Evolutionary conservation across 805 yeast genomes (phyloP).

Genomic region (Candida arabinofermentans): DNA sequence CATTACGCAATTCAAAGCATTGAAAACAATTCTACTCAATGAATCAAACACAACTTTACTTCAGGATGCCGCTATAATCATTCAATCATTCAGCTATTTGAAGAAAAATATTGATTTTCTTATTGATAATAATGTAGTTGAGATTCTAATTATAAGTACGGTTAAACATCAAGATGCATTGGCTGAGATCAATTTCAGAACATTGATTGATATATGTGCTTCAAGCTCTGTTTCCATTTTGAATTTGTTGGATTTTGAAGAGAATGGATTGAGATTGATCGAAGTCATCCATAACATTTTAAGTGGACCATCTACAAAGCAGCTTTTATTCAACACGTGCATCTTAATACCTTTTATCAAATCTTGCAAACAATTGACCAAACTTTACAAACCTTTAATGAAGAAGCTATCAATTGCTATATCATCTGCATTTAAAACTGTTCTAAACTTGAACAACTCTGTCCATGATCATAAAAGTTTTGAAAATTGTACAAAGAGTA

Average conservation of each 20-base stretch:
- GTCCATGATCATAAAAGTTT: conserved; percentile 10
- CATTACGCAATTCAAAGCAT: conserved; percentile 9
- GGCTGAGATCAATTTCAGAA: conserved; percentile 24
- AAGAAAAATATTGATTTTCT: conserved; percentile 20
- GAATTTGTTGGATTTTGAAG: conserved; percentile 5
- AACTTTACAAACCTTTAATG: conserved; percentile 21
- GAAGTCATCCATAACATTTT: conserved; percentile 13
- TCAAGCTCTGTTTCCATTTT: conserved; percentile 15
- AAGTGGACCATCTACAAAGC: conserved; percentile 3
- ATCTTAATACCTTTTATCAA: conserved; percentile 25
- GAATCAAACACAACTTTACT: conserved; percentile 15
- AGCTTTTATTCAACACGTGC: conserved; percentile 21
- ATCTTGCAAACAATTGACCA: conserved; percentile 5
- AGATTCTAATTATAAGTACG: conserved; percentile 17
- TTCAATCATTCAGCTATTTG: conserved; percentile 27
- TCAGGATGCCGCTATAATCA: conserved; percentile 20
- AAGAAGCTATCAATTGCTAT: conserved; percentile 16
- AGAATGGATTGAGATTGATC: conserved; percentile 13
- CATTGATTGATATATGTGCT: conserved; percentile 23
- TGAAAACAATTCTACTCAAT: conserved; percentile 10
- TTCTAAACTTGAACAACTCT: conserved; percentile 16
- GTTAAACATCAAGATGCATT: conserved; percentile 14
- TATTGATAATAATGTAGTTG: conserved; percentile 10
- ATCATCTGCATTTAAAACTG: conserved; percentile 20
- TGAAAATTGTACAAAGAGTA: conserved; percentile 11